Evolutionary conservation across 179 eudicot species (phyloP), one percentile per base, ranked within the genome.

Genomic region (Amaranthus tricolor): DNA sequence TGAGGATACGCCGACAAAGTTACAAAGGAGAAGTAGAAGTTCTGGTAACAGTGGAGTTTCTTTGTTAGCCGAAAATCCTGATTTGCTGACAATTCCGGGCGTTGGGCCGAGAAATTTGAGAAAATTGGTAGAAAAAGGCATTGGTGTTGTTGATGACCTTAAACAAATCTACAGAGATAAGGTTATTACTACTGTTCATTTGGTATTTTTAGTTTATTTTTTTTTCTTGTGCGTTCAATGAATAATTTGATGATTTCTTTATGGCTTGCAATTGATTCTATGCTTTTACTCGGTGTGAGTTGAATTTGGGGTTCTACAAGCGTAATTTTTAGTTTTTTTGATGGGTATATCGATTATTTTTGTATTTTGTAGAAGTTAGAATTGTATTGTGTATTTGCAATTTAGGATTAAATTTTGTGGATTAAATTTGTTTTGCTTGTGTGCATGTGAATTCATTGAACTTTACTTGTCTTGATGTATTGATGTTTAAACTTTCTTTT

Each of bases 81-180:
- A 91, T 86, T 91, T 94, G 90, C 57, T 94, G 89, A 79, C 86
- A 5, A 92, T 91, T 77, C 98, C 96, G 0, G 98, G 98, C 0
- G 92, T 94, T 52, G 98, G 98, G 40, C 97, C 94, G 10, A 94
- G 97, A 84, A 94, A 94, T 82, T 81, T 86, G 88, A 90, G 86
- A 90, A 94, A 94, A 82, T 65, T 94, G 77, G 96, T 90, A 70
- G 84, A 94, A 66, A 94, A 94, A 77, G 98, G 98, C 10, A 87
- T 92, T 86, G 89, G 84, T 19, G 93, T 85, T 74, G 95, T 93
- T 83, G 94, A 84, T 68, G 89, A 91, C 76, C 91, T 94, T 59
- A 94, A 94, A 71, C 90, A 89, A 79, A 86, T 94, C 15, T 94
- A 94, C 71, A 88, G 81, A 63, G 96, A 94, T 71, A 92, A 90